Evolutionary conservation across 768 basidiomycete species (phyloP), one percentile per base, ranked within the genome.

Genomic region (Tulasnella sp.): DNA sequence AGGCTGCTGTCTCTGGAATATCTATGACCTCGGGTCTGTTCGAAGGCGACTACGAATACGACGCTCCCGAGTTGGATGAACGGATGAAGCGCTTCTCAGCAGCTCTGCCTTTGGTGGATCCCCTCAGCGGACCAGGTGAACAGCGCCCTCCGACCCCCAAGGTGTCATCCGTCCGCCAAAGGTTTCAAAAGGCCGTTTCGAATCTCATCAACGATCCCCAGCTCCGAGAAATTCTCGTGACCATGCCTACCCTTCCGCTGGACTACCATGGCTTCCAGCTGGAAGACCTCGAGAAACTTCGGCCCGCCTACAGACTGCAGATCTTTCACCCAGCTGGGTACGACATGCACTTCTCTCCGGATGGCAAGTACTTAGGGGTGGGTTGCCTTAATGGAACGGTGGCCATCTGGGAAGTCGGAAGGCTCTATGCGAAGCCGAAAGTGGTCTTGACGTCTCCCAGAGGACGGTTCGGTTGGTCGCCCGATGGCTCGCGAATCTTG

Each of bases 321-420:
- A 34, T 48, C 31, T 48, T 42, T 28, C 41, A 75, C 11, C 41
- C 74, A 22, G 20, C 93, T 42, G 93, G 94, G 22, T 85, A 91
- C 77, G 91, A 93, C 84, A 84, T 94, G 83, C 91, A 93, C 84
- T 94, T 94, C 86, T 93, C 92, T 1, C 93, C 93, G 1, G 90
- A 93, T 84, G 93, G 93, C 31, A 91, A 89, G 84, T 93, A 89
- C 83, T 84, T 94, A 83, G 93, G 92, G 3, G 94, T 93, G 8
- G 92, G 92, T 40, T 92, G 91, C 89, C 91, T 82, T 64, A 28
- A 86, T 48, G 22, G 69, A 18, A 18, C 76, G 22, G 75, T 40
- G 42, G 78, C 80, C 58, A 16, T 73, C 6, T 42, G 48, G 48
- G 22, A n/a, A 34, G 82, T 76, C 60, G 79, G 40, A 3, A 89